Percentiles rank a stretch among this genome's conserved stretches.
These are phyloP conservation scores for Mycosphaerelloides madeirae DNA, from an alignment of 2,329 filamentous ascomycete species.

Conservation along the genomic window DNA sequence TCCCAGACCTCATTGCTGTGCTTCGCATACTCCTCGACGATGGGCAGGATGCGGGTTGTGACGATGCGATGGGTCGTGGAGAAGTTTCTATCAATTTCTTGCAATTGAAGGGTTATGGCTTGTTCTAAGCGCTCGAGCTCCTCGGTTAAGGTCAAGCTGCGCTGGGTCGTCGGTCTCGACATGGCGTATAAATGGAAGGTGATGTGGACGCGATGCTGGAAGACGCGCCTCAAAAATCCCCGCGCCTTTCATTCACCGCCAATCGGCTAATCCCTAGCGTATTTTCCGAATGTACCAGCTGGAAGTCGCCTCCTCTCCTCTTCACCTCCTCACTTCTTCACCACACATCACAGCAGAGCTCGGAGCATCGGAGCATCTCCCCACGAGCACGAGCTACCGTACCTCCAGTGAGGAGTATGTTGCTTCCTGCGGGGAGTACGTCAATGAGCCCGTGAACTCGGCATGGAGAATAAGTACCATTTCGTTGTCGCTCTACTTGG, in stretches of 20 bases:
- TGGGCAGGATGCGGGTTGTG: constrained; percentile 83
- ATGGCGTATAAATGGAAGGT: constrained; percentile 5
- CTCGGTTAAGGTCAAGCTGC: constrained; percentile 76
- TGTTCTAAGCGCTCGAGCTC: constrained; percentile 95
- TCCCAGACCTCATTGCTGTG: constrained; percentile 95
- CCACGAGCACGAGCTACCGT: too few relatives aligned
- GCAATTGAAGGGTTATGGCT: constrained; percentile 89
- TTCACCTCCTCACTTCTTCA: background rate
- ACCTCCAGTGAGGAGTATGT: too few relatives aligned
- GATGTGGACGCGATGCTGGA: background rate
- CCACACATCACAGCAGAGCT: constrained; percentile 1
- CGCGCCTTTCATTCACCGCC: background rate
- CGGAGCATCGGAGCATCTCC: constrained; percentile 11
- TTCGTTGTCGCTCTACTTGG: too few relatives aligned
- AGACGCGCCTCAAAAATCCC: background rate
- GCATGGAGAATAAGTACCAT: too few relatives aligned
- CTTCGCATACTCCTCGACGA: constrained; percentile 92
- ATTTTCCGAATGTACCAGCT: too few relatives aligned
- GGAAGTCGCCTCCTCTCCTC: too few relatives aligned
- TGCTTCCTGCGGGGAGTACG: too few relatives aligned
- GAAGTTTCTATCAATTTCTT: constrained; percentile 99
- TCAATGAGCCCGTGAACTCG: too few relatives aligned
- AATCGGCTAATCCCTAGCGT: too few relatives aligned
- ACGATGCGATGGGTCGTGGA: constrained; percentile 88
- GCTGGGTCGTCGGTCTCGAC: constrained; percentile 38